Base-by-base conservation (phyloP, 768 basidiomycete genomes). In the Xerocomellus dryophilus region DNA sequence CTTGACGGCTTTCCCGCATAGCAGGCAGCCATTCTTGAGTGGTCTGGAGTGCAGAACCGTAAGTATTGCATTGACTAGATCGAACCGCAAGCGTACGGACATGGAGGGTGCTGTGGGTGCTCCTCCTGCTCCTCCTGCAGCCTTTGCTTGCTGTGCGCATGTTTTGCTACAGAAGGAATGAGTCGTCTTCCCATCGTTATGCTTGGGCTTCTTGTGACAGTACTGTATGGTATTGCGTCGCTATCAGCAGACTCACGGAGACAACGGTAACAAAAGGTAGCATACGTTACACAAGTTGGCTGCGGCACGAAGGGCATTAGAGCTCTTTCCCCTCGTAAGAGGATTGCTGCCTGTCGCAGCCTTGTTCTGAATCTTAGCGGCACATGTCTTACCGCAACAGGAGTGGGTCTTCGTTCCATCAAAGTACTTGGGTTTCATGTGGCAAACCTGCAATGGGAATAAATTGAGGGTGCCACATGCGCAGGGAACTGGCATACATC, bases 91-190 rank as follows among this genome's bases (percentile, higher is more conserved):
- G 56, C 44, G 17, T 62, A 70, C 69, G 54, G 64, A 70, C 69
- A 71, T 70, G 58, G 69, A 57, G 65, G 63, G 59, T 45, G 62
- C 54, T 39, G 42, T 32, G 25, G 51, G 42, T 17, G 62, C 56
- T 50, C 59, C 59, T 53, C 68, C 62, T 48, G 45, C 34, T 15
- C 59, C 65, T 50, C 66, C 68, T 40, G 61, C 50, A 42, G 67
- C 68, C 59, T 63, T 69, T 5, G 78, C 75, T 48, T 73, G 78
- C 60, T 76, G 76, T 5, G 83, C 83, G 60, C 85, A 86, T 11
- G 81, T 76, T 61, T 82, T 86, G 62, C 83, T 72, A 61, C 85
- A 86, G 64, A 77, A 87, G 11, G 81, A 76, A 67, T 86, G 84
- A 2, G 75, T 79, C 47, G 77, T 78, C 11, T 74, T 76, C 15